Evolutionary conservation across 306 rosid species (phyloP).

Genomic region (Phaseolus lunatus): DNA sequence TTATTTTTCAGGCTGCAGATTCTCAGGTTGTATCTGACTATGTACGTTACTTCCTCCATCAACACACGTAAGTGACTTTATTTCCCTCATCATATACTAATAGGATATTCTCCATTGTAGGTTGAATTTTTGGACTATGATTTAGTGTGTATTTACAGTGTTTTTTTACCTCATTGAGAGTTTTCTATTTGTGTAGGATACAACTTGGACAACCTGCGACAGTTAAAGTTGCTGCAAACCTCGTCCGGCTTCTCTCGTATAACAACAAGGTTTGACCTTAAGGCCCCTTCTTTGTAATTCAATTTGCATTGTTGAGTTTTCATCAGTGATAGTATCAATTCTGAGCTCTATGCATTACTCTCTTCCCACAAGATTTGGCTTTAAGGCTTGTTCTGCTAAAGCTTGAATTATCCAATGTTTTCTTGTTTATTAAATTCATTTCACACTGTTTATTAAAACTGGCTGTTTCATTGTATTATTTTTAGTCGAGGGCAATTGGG

Average conservation of each 20-base stretch:
- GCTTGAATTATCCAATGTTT: not conserved
- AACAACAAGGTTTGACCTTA: constrained; percentile 79
- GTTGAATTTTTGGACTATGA: constrained; percentile 17
- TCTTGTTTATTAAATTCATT: not conserved
- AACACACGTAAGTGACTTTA: constrained; percentile 77
- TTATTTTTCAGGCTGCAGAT: constrained; percentile 87
- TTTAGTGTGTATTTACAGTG: constrained; percentile 19
- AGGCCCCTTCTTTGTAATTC: constrained; percentile 11
- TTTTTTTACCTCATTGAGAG: constrained; percentile 3
- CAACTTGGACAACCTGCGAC: constrained; percentile 98
- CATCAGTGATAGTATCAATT: not conserved
- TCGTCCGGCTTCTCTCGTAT: constrained; percentile 82
- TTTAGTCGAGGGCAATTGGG: not conserved
- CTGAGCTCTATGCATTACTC: not conserved
- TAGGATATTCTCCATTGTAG: not conserved
- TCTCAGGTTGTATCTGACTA: constrained; percentile 93
- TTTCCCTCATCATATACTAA: not conserved
- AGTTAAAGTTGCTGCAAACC: constrained; percentile 93
- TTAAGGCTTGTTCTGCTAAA: not conserved
- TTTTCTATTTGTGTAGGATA: constrained; percentile 61
- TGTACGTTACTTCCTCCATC: constrained; percentile 91
- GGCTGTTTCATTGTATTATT: not conserved
- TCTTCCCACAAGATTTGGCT: not conserved
- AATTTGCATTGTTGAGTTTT: constrained; percentile 31
- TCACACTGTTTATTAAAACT: not conserved